Base-by-base conservation (phyloP, 768 basidiomycete genomes). In the Hirschioporus abietinus region DNA sequence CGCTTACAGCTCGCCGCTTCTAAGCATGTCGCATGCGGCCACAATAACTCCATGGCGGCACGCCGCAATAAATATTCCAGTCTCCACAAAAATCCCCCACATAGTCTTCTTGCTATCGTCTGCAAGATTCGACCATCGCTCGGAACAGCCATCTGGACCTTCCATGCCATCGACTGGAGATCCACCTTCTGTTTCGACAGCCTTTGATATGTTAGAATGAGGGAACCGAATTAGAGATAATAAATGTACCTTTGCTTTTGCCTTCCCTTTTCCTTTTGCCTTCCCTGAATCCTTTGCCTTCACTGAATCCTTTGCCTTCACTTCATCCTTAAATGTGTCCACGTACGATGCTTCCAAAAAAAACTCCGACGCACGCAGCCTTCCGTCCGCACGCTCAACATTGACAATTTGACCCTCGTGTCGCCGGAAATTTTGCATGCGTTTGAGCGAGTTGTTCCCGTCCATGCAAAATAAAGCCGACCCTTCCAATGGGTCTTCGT, bases 1-100 rank as follows among this genome's bases (percentile, higher is more conserved):
- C 42, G 69, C 74, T 65, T 64, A 74, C 74, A 74, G 68, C 58
- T 75, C 73, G 5, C 74, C 72, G 27, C 71, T 73, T 7, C 67
- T 66, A 17, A 73, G 66, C 74, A 74, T 74, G 58, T 74, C 72
- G 52, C 70, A 72, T 15, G 67, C 52, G 0, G 63, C 34, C 7
- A 72, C 67, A 17, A 70, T 60, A 0, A 72, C 67, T 0, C 72
- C 72, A 64, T 74, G 72, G 7, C 69, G 64, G 60, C 74, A 74
- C 0, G 68, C 63, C 7, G 27, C 62, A 0, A 70, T 52, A 61
- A 73, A 74, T 20, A 73, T 58, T 0, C 72, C 71, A 3, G 71
- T 71, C 26, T 68, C 63, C 0, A 62, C 24, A 65, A 72, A 74
- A 1, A 72, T 58, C 1, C 69, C 68, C 63, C 71, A 72, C 71